phyloP scores from a whole-genome alignment of 2,329 filamentous ascomycete species.

The Trichoderma cornu-damae region DNA sequence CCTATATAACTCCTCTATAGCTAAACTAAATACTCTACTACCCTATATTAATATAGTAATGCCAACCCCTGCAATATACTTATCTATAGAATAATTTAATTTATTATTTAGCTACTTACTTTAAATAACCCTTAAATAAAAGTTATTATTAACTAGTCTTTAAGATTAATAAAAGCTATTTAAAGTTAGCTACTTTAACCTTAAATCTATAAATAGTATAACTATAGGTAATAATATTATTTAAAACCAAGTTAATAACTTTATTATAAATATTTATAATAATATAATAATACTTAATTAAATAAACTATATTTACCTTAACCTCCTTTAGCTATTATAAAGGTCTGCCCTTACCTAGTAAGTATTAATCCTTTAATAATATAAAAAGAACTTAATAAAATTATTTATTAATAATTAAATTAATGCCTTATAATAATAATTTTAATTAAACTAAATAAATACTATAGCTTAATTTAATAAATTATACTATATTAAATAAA shows the following conservation, averaged over 20 bases:
- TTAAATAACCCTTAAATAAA: background rate
- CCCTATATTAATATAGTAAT: background rate
- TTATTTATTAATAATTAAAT: too few relatives aligned
- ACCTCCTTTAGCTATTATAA: too few relatives aligned
- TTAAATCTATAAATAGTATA: background rate
- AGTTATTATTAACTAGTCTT: background rate
- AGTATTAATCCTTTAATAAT: too few relatives aligned
- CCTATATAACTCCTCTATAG: too few relatives aligned
- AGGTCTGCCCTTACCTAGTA: too few relatives aligned
- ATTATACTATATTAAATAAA: too few relatives aligned
- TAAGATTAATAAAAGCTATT: background rate
- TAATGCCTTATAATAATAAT: too few relatives aligned
- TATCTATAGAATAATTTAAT: background rate
- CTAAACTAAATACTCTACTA: too few relatives aligned
- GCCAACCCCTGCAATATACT: background rate
- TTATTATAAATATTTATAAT: background rate
- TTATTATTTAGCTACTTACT: background rate
- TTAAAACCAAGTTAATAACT: background rate
- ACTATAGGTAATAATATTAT: background rate
- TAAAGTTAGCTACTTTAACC: background rate
- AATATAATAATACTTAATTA: background rate
- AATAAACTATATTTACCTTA: background rate
- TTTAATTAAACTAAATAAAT: too few relatives aligned
- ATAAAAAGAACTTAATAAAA: too few relatives aligned
- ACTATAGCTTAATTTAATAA: too few relatives aligned